These are phyloP conservation scores for Kuraishia borneana DNA, from an alignment of 805 yeast genomes.

Conservation along the genomic window DNA sequence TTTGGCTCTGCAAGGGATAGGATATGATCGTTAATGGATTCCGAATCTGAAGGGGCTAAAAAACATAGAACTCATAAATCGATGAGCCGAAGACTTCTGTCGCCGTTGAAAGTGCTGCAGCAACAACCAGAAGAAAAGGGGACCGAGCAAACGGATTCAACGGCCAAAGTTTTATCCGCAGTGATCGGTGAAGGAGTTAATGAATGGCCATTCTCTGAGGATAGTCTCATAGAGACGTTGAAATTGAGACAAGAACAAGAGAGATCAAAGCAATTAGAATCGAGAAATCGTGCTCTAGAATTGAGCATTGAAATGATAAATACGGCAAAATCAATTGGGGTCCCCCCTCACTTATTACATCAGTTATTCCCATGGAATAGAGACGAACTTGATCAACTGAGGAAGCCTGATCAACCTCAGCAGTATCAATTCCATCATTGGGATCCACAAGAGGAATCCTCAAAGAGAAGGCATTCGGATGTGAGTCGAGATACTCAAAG, in stretches of 20 bases:
- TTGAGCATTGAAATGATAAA: conserved; percentile 25
- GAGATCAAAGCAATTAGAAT: conserved; percentile 25
- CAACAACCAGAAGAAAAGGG: too few relatives aligned
- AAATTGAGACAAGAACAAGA: conserved; percentile 29
- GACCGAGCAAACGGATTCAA: too few relatives aligned
- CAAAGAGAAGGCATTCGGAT: not conserved
- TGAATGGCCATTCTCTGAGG: conserved; percentile 21
- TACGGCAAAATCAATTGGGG: conserved; percentile 11
- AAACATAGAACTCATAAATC: too few relatives aligned
- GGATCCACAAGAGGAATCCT: conserved; percentile 13
- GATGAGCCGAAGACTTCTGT: too few relatives aligned
- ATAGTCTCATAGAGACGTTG: conserved; percentile 24
- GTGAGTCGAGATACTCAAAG: conserved; percentile 2
- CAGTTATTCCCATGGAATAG: conserved; percentile 9
- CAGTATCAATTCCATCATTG: conserved; percentile 24
- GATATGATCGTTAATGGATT: too few relatives aligned
- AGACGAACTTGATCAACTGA: conserved; percentile 8
- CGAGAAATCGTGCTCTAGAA: conserved; percentile 19
- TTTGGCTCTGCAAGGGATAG: too few relatives aligned
- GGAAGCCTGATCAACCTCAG: conserved; percentile 12
- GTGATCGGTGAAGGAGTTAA: conserved; percentile 1
- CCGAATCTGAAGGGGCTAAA: too few relatives aligned
- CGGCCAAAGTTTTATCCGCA: conserved; percentile 1
- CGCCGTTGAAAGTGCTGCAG: too few relatives aligned
- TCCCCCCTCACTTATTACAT: conserved; percentile 15